Conservation (phyloP, 1,284 basidiomycete species). For the Abortiporus biennis region DNA sequence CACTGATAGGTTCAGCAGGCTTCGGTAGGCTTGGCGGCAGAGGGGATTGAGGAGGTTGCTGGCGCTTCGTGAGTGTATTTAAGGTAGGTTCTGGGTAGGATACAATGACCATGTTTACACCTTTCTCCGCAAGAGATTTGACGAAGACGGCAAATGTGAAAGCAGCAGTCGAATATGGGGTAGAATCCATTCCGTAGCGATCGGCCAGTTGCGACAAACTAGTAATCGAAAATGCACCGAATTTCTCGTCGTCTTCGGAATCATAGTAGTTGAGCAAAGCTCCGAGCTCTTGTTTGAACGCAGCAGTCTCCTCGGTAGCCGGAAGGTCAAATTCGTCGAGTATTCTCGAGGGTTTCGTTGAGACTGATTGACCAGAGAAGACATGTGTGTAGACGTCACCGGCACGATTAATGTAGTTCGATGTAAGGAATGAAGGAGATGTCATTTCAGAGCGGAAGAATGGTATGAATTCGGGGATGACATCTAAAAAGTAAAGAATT, state of each 20-base stretch:
- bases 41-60: constrained; percentile 44
- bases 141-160: constrained; percentile 40
- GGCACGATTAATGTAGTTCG: constrained; percentile 53
- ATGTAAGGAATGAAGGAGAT: constrained; percentile 44
- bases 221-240: constrained; percentile 56
- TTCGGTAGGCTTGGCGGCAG: constrained; percentile 37
- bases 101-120: constrained; percentile 46
- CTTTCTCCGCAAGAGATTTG: constrained; percentile 29
- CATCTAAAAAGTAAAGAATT: too few relatives aligned
- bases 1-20: constrained; percentile 46
- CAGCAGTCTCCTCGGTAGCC: constrained; percentile 30
- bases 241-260: constrained; percentile 34
- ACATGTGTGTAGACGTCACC: constrained; percentile 50
- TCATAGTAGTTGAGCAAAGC: constrained; percentile 45
- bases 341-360: constrained; percentile 25
- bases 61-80: constrained; percentile 26
- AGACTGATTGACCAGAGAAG: constrained; percentile 21
- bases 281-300: constrained; percentile 36
- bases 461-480: constrained; percentile 42
- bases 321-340: constrained; percentile 36
- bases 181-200: constrained; percentile 42
- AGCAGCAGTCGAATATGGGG: constrained; percentile 45
- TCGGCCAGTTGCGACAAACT: constrained; percentile 42
- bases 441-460: constrained; percentile 29
- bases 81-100: constrained; percentile 15